These are phyloP conservation scores for Phytophthora citricola DNA, from an alignment of 352 stramenopile genomes.

Conservation along the genomic window DNA sequence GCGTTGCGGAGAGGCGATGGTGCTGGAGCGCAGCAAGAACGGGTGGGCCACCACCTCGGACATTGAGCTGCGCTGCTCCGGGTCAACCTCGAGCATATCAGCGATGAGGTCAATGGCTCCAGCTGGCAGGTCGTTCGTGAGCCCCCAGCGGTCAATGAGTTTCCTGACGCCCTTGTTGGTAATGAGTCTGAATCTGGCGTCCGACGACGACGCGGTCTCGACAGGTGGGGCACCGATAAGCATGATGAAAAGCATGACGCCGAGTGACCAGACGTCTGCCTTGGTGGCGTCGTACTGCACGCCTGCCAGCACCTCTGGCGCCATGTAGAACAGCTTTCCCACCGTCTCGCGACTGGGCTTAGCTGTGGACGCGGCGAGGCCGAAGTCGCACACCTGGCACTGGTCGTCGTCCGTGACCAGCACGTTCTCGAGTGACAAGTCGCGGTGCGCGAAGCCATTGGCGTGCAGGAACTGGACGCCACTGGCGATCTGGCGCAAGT, in stretches of 20 bases:
- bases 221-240: conserved; percentile 71
- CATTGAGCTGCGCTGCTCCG: conserved; percentile 63
- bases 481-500: conserved; percentile 71
- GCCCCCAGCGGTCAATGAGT: conserved; percentile 73
- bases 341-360: conserved; percentile 60
- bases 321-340: conserved; percentile 90
- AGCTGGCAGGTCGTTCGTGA: conserved; percentile 59
- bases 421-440: conserved; percentile 88
- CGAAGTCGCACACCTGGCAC: conserved; percentile 87
- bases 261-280: conserved; percentile 86
- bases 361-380: conserved; percentile 61
- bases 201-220: conserved; percentile 57
- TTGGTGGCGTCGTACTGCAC: conserved; percentile 75
- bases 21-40: conserved; percentile 50
- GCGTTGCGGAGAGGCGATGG: conserved; percentile 18
- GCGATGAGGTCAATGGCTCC: conserved; percentile 69
- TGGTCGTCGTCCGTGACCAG: conserved; percentile 74
- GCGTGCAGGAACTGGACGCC: conserved; percentile 81
- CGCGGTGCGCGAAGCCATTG: conserved; percentile 80
- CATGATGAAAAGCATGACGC: conserved; percentile 90
- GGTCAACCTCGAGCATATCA: conserved; percentile 69
- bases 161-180: conserved; percentile 60
- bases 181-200: conserved; percentile 76
- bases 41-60: conserved; percentile 65
- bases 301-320: conserved; percentile 76